Evolutionary conservation across 169 alveolate genomes (phyloP), one percentile per base, ranked within the genome.

Genomic region (Sarcocystis neurona): DNA sequence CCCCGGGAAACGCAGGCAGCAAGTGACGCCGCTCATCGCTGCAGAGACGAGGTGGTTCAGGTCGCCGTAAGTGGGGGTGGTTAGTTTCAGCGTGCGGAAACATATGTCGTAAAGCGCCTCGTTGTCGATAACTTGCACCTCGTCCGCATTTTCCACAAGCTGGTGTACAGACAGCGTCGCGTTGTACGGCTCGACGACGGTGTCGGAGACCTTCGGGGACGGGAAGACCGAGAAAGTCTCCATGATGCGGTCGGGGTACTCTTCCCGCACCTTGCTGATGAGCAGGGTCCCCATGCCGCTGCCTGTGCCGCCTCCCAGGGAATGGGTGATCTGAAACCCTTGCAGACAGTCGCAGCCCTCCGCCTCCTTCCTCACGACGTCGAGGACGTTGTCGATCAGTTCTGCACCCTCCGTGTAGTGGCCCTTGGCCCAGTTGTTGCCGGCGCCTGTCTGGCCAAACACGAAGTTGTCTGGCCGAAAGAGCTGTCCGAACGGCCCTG

Each of bases 381-480:
- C 99, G 90, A 98, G 94, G 89, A 98, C 99, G 72, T 99, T 96
- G 94, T 98, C 99, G 68, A 98, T 97, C 78, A 98, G 97, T 95
- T 98, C 99, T 60, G 99, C 99, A 82, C 99, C 99, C 94, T 98
- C 99, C 32, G 99, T 98, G 96, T 98, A 98, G 91, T 98, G 99
- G 60, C 99, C 99, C 93, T 98, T 98, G 85, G 99, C 99, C 99
- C 99, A 98, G 94, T 97, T 98, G 96, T 98, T 98, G 56, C 99
- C 99, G 43, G 99, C 99, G 66, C 99, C 99, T 60, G 99, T 96
- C 94, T 98, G 98, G n/a, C 99, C 99, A 94, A 98, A 98, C 56
- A 98, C 99, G 93, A 97, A 98, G 98, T 98, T 98, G 92, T 98
- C 99, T 23, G 99, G 99, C 88, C 99, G 94, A 97, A 98, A 98